A percentile compares a stretch with the other conserved stretches of the same genome.
These are phyloP conservation scores for Abrus pulchellus DNA, from an alignment of 306 rosid species.

Conservation along the genomic window DNA sequence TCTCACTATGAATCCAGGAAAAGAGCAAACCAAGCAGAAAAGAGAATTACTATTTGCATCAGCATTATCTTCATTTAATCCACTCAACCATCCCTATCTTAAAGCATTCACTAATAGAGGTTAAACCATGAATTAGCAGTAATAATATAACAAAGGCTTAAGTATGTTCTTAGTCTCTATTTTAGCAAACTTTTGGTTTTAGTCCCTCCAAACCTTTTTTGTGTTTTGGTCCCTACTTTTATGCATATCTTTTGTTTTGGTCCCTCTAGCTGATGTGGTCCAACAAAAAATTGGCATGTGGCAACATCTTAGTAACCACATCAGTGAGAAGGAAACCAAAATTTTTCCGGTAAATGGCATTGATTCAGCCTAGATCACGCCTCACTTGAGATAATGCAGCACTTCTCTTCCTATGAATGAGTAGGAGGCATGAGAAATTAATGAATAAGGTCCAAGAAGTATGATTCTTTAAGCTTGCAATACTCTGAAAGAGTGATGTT, in stretches of 20 bases:
- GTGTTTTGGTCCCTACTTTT: too few species aligned
- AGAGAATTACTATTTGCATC: conserved; percentile 8
- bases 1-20: conserved; percentile 2
- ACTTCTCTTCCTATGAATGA: background rate
- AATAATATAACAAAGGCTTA: too few species aligned
- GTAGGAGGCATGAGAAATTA: conserved; percentile 2
- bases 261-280: too few species aligned
- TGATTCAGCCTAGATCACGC: background rate
- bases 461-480: conserved; percentile 36
- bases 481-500: conserved; percentile 2
- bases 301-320: too few species aligned
- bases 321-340: too few species aligned
- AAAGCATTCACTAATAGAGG: conserved; percentile 9
- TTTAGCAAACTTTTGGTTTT: too few species aligned
- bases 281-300: too few species aligned
- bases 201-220: too few species aligned
- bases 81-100: conserved; percentile 34
- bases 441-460: conserved; percentile 22
- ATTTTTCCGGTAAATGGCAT: background rate
- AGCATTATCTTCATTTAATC: conserved; percentile 37
- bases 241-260: too few species aligned
- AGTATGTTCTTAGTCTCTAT: too few species aligned
- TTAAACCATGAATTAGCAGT: background rate
- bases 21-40: conserved; percentile 11
- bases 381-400: conserved; percentile 5